Evolutionary conservation across 257 asterid genomes (phyloP).

Genomic region (Ilex aquifolium): DNA sequence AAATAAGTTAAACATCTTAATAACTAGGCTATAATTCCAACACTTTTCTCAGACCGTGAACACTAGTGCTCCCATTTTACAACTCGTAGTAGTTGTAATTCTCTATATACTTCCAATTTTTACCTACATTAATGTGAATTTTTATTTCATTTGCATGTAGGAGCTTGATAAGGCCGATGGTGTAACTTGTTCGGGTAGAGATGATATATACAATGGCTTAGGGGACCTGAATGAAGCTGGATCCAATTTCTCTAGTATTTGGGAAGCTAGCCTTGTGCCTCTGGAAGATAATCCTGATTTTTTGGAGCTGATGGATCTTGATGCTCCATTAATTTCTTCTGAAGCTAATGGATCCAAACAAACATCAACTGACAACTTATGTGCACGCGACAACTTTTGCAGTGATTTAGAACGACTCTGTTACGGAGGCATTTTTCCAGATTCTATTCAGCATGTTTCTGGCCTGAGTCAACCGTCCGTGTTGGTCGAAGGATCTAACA

Average conservation of each 20-base stretch:
- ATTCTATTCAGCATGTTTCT: too few relatives aligned
- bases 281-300: constrained; percentile 26
- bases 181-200: constrained; percentile 22
- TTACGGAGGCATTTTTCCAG: constrained; percentile 19
- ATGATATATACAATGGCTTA: constrained; percentile 36
- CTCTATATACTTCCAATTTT: not conserved
- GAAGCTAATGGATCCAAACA: constrained; percentile 21
- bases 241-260: constrained; percentile 19
- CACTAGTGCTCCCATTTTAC: not conserved
- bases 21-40: too few relatives aligned
- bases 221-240: constrained; percentile 27
- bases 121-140: constrained; percentile 8
- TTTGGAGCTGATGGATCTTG: constrained; percentile 63
- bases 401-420: constrained; percentile 8
- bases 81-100: not conserved
- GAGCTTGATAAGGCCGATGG: constrained; percentile 21
- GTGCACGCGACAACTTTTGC: constrained; percentile 18
- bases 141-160: constrained; percentile 12
- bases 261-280: constrained; percentile 16
- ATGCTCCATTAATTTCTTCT: constrained; percentile 32
- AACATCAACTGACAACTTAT: constrained; percentile 10
- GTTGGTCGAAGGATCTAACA: too few relatives aligned
- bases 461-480: too few relatives aligned
- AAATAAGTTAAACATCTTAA: too few relatives aligned
- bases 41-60: too few relatives aligned